Conservation (phyloP, 2,329 filamentous ascomycete species). For the Rhinocladiella mackenziei region DNA sequence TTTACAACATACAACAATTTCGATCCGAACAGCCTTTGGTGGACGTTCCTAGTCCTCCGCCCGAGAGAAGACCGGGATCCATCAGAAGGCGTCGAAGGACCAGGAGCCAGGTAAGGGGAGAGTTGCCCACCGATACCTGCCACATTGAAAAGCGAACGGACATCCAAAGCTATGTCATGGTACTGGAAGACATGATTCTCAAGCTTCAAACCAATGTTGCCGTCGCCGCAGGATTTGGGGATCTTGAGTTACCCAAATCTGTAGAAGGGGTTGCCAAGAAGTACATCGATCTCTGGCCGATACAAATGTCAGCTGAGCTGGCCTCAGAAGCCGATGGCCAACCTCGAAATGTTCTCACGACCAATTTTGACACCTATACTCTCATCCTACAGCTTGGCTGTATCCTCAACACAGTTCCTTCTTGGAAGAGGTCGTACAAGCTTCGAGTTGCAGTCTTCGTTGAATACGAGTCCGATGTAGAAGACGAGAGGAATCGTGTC, state of each 20-base stretch:
- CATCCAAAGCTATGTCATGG: slow-evolving; percentile 71
- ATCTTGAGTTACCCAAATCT: slow-evolving; percentile 65
- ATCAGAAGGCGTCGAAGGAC: slow-evolving; percentile 19
- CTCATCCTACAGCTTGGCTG: slow-evolving; percentile 83
- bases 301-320: slow-evolving; percentile 87
- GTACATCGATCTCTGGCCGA: slow-evolving; percentile 85
- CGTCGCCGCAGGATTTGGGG: slow-evolving; percentile 74
- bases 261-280: slow-evolving; percentile 61
- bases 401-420: slow-evolving; percentile 74
- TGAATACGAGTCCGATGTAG: slow-evolving; percentile 79
- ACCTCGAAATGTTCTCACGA: slow-evolving; percentile 62
- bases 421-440: slow-evolving; percentile 70
- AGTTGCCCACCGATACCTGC: slow-evolving; percentile 66
- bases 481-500: slow-evolving; percentile 70
- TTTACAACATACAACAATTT: slow-evolving; percentile 75
- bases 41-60: slow-evolving; percentile 51
- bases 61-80: slow-evolving; percentile 27
- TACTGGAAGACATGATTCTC: slow-evolving; percentile 75
- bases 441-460: slow-evolving; percentile 82
- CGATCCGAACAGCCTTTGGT: slow-evolving; percentile 57
- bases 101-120: slow-evolving; percentile 45
- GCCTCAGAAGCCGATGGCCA: slow-evolving; percentile 57
- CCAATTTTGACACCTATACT: slow-evolving; percentile 87
- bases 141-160: slow-evolving; percentile 65
- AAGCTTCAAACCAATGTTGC: slow-evolving; percentile 79